Evolutionary conservation across 352 stramenopile species (phyloP).

Genomic region (Peronospora belbahrii): DNA sequence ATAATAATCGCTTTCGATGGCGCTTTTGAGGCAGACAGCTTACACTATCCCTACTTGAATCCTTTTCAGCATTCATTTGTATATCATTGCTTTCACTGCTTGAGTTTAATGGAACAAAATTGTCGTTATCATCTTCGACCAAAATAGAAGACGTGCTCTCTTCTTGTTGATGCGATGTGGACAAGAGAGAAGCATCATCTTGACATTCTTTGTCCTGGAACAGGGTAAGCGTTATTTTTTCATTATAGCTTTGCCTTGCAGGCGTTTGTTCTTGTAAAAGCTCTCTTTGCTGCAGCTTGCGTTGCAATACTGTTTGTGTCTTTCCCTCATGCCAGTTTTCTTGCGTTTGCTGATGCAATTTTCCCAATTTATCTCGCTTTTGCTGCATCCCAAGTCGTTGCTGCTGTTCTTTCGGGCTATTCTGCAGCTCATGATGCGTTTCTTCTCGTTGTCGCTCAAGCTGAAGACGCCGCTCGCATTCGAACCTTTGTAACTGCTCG

Average conservation of each 20-base stretch:
- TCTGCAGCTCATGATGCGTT: constrained; percentile 17
- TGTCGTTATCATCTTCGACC: constrained; percentile 14
- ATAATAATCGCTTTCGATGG: constrained; percentile 38
- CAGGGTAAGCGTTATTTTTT: not conserved
- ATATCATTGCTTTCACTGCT: constrained; percentile 22
- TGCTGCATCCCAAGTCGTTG: constrained; percentile 16
- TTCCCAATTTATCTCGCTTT: constrained; percentile 21
- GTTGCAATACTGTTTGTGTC: constrained; percentile 18
- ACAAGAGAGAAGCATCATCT: not conserved
- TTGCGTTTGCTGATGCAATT: constrained; percentile 12
- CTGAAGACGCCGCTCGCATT: constrained; percentile 8
- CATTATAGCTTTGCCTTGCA: not conserved
- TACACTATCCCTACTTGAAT: constrained; percentile 10
- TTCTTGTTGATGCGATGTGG: constrained; percentile 7
- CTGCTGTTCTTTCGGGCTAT: constrained; percentile 26
- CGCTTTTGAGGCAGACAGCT: constrained; percentile 8
- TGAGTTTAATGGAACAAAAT: constrained; percentile 16
- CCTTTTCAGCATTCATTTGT: constrained; percentile 5
- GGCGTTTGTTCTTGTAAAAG: not conserved
- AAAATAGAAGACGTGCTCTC: constrained; percentile 11
- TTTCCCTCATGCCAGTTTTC: constrained; percentile 10
- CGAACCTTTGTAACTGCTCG: constrained; percentile 7
- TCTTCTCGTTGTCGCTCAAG: constrained; percentile 20
- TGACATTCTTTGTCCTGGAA: constrained; percentile 3
- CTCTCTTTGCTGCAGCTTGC: constrained; percentile 10